These are phyloP conservation scores for Monosporozyma aerobia DNA, from an alignment of 805 yeast genomes.

Conservation along the genomic window DNA sequence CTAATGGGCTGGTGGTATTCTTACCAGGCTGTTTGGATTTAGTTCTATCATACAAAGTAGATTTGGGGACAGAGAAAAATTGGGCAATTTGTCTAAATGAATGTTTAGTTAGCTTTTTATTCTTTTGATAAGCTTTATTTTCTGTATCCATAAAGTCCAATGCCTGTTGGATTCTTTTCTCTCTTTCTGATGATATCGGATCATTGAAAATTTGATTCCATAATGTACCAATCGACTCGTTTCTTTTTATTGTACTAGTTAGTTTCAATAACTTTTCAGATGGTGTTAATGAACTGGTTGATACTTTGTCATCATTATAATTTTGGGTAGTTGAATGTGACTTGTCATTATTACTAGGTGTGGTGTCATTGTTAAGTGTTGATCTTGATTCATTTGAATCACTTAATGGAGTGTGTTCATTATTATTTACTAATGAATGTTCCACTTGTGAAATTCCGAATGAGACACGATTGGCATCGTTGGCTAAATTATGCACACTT, in stretches of 20 bases:
- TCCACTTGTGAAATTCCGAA: not conserved
- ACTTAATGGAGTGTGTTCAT: not conserved
- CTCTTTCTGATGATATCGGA: slow-evolving; percentile 43
- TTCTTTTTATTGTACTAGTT: not conserved
- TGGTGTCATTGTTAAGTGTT: not conserved
- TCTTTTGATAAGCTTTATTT: slow-evolving; percentile 8
- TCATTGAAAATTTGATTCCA: slow-evolving; percentile 12
- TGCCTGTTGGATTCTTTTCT: slow-evolving; percentile 20
- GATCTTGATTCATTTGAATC: not conserved
- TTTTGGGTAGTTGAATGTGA: not conserved
- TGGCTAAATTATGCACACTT: not conserved
- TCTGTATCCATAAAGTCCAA: slow-evolving; percentile 16
- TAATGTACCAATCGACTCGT: slow-evolving; percentile 12
- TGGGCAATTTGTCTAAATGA: slow-evolving; percentile 20
- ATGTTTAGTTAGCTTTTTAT: slow-evolving; percentile 13
- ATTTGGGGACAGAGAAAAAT: slow-evolving; percentile 21
- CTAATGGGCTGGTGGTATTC: not conserved
- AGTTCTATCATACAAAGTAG: slow-evolving; percentile 19
- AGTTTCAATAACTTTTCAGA: not conserved
- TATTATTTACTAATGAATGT: not conserved
- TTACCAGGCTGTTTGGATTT: not conserved
- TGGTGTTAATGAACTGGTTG: not conserved
- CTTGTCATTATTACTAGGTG: not conserved
- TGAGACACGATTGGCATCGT: not conserved
- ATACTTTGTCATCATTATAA: not conserved